These are phyloP conservation scores for Colletotrichum higginsianum DNA, from an alignment of 2,329 filamentous ascomycete genomes.

Conservation along the genomic window DNA sequence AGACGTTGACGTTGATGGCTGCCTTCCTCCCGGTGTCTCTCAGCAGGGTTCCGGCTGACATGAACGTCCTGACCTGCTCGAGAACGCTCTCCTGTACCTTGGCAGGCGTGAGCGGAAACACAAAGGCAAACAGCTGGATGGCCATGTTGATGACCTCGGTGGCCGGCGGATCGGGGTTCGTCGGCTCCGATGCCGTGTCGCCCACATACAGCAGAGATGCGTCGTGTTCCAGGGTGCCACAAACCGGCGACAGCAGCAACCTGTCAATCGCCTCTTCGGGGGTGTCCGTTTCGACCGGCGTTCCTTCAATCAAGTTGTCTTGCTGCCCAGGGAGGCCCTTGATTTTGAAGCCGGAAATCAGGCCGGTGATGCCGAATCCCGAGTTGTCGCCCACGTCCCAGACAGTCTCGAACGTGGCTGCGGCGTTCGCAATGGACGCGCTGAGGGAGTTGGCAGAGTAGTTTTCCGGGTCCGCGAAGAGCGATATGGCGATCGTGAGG, in stretches of 20 bases:
- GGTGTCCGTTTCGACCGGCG: constrained; percentile 66
- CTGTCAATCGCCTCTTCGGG: constrained; percentile 76
- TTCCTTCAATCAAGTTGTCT: constrained; percentile 62
- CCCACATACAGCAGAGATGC: constrained; percentile 83
- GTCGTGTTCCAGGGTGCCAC: constrained; percentile 90
- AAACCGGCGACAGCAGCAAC: constrained; percentile 79
- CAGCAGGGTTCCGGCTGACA: constrained; percentile 84
- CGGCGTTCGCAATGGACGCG: constrained; percentile 90
- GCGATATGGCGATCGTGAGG: constrained; percentile 88
- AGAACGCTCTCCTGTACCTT: constrained; percentile 97
- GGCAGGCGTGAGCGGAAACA: constrained; percentile 87
- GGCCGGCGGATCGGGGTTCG: constrained; percentile 80
- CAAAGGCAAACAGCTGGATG: constrained; percentile 92
- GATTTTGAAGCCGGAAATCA: constrained; percentile 84
- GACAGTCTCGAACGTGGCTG: constrained; percentile 90
- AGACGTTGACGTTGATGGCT: constrained; percentile 92
- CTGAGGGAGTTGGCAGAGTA: constrained; percentile 89
- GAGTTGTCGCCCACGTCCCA: constrained; percentile 97
- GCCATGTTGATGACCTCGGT: constrained; percentile 97
- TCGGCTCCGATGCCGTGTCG: constrained; percentile 59
- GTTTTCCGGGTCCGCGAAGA: constrained; percentile 93
- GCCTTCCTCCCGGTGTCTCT: constrained; percentile 90
- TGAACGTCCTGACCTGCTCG: constrained; percentile 91
- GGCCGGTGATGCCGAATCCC: constrained; percentile 91
- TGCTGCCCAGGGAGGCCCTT: constrained; percentile 80